Conservation (phyloP, 306 rosid species). For the Adenanthera pavonina region DNA sequence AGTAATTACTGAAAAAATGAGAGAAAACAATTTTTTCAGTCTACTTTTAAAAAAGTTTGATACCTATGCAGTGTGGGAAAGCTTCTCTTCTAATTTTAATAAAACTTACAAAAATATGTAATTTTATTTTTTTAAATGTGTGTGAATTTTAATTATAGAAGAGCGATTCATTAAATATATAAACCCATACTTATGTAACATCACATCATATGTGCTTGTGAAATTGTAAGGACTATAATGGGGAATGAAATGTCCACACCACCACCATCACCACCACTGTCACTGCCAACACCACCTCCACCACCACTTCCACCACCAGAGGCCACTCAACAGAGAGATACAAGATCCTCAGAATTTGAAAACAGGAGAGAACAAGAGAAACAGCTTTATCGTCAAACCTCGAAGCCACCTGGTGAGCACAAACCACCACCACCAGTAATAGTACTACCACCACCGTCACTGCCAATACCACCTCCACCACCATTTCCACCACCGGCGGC, state of each 20-base stretch:
- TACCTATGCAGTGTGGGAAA: too few relatives aligned
- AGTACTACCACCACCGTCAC: neutral
- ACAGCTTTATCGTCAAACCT: neutral
- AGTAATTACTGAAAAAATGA: too few relatives aligned
- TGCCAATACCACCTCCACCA: neutral
- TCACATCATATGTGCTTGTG: too few relatives aligned
- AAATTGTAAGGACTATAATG: too few relatives aligned
- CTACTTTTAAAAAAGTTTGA: too few relatives aligned
- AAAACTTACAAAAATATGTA: too few relatives aligned
- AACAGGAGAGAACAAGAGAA: conserved; percentile 3
- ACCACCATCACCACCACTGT: neutral
- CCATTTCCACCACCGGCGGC: neutral
- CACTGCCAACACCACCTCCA: neutral
- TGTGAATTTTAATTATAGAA: too few relatives aligned
- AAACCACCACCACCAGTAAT: neutral
- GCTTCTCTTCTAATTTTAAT: too few relatives aligned
- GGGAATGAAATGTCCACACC: neutral
- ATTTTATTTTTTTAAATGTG: too few relatives aligned
- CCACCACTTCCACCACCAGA: neutral
- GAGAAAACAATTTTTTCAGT: too few relatives aligned
- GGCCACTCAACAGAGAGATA: neutral
- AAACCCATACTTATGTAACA: too few relatives aligned
- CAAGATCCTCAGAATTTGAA: neutral
- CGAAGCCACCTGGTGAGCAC: neutral
- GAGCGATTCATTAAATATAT: too few relatives aligned